These are phyloP conservation scores for Fraxinus excelsior DNA, from an alignment of 257 asterid genomes.

Conservation along the genomic window DNA sequence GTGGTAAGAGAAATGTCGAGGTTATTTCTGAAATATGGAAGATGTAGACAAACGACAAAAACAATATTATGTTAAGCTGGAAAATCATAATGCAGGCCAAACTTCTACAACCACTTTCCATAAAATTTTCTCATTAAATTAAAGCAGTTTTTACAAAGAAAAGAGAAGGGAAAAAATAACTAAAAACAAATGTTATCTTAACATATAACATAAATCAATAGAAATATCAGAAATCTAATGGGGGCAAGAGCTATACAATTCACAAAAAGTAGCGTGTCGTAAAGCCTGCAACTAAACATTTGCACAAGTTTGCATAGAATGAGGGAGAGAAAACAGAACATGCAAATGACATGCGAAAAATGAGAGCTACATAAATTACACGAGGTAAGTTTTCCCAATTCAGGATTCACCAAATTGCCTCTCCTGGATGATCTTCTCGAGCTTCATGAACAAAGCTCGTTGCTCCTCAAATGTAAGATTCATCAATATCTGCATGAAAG, in stretches of 20 bases:
- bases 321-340: background rate
- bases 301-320: background rate
- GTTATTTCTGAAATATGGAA: too few relatives aligned
- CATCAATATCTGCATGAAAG: constrained; percentile 55
- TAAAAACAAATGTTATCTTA: background rate
- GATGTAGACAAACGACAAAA: background rate
- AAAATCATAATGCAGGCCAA: background rate
- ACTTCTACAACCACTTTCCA: background rate
- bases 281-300: constrained; percentile 16
- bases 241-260: constrained; percentile 25
- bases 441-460: constrained; percentile 47
- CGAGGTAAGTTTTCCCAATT: constrained; percentile 13
- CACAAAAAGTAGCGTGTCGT: background rate
- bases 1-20: too few relatives aligned
- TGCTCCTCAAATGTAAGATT: constrained; percentile 79
- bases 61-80: background rate
- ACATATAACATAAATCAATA: background rate
- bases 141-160: background rate
- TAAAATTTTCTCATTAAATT: background rate
- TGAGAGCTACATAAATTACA: constrained; percentile 25
- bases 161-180: background rate
- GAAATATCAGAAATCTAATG: background rate
- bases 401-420: constrained; percentile 51
- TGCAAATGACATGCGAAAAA: constrained; percentile 13
- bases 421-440: constrained; percentile 64